Evolutionary conservation across 306 rosid species (phyloP).

Genomic region (Carpinus fangiana): DNA sequence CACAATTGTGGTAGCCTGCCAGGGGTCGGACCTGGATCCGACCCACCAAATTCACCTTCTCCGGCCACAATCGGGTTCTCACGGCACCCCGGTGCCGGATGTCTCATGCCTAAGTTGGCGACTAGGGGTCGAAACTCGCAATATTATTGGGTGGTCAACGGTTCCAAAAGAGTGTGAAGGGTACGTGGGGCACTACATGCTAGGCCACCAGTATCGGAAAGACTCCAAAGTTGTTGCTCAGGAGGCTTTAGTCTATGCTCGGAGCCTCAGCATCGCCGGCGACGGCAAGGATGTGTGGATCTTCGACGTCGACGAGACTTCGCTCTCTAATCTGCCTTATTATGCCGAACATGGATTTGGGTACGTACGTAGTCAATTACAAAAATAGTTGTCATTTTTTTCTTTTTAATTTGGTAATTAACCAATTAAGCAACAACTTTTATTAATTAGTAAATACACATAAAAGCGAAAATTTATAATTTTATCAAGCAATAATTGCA

Average conservation of each 20-base stretch:
- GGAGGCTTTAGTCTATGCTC: slow-evolving; percentile 31
- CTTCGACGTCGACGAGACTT: slow-evolving; percentile 58
- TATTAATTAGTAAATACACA: neutral
- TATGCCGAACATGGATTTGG: slow-evolving; percentile 53
- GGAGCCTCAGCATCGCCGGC: slow-evolving; percentile 11
- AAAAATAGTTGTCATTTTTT: neutral
- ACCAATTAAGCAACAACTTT: neutral
- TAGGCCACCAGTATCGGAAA: slow-evolving; percentile 35
- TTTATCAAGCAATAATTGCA: too few relatives aligned
- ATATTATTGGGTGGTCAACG: slow-evolving; percentile 34
- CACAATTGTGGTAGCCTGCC: slow-evolving; percentile 13
- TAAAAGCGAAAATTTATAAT: too few relatives aligned
- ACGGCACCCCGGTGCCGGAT: slow-evolving; percentile 21
- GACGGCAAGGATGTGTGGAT: slow-evolving; percentile 39
- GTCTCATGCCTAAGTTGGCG: slow-evolving; percentile 59
- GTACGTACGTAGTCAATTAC: slow-evolving; percentile 40
- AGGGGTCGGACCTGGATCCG: slow-evolving; percentile 11
- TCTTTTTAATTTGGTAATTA: too few relatives aligned
- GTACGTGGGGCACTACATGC: slow-evolving; percentile 52
- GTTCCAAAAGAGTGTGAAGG: slow-evolving; percentile 41
- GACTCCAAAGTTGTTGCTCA: slow-evolving; percentile 43
- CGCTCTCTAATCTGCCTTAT: slow-evolving; percentile 60
- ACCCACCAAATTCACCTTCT: slow-evolving; percentile 42
- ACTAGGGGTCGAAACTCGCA: slow-evolving; percentile 58
- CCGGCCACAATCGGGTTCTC: slow-evolving; percentile 8